Conservation (phyloP, 257 asterid genomes). For the Solanum verrucosum region DNA sequence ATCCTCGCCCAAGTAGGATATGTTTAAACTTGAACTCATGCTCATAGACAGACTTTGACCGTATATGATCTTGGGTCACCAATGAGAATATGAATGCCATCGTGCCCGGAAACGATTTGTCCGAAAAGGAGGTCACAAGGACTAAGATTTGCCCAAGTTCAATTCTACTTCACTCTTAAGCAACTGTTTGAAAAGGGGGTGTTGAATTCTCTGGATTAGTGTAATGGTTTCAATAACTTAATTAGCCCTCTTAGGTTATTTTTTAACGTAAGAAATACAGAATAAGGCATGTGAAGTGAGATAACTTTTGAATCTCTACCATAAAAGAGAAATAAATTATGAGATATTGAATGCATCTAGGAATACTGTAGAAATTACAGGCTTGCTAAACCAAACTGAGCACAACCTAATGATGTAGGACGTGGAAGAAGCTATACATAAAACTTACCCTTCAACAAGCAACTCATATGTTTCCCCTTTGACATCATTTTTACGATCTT, state of each 20-base stretch:
- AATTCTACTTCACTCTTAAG: background rate
- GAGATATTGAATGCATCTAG: background rate
- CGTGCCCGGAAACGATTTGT: background rate
- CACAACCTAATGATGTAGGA: background rate
- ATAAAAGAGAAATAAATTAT: background rate
- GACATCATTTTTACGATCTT: background rate
- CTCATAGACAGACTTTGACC: background rate
- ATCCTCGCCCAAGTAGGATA: background rate
- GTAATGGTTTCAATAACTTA: background rate
- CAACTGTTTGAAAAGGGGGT: background rate
- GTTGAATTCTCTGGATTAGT: background rate
- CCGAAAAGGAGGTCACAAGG: background rate
- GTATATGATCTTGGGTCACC: background rate
- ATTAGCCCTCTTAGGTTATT: background rate
- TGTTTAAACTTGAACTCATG: background rate
- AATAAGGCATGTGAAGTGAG: background rate
- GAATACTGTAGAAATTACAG: background rate
- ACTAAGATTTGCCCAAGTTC: background rate
- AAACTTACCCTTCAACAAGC: conserved; percentile 84
- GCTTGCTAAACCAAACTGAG: background rate
- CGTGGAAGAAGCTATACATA: background rate
- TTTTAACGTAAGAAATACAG: background rate
- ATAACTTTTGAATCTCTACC: background rate
- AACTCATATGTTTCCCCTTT: conserved; percentile 37
- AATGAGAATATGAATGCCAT: background rate